Conservation (phyloP, 192 early-diverging fungal species). For the Rhizophagus clarus region DNA sequence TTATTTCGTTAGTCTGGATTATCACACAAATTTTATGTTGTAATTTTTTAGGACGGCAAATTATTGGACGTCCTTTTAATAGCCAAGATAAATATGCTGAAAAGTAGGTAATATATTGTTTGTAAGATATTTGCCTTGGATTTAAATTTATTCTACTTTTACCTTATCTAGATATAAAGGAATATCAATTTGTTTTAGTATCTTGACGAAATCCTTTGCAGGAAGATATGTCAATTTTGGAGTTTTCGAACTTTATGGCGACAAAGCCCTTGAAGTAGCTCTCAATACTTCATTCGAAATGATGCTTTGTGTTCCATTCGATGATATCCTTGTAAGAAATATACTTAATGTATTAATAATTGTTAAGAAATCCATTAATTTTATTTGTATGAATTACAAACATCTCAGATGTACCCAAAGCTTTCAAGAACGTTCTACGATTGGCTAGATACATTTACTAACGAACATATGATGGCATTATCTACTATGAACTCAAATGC, state of each 20-base stretch:
- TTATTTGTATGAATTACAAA: neutral
- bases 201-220: slow-evolving; percentile 65
- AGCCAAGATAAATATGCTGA: slow-evolving; percentile 47
- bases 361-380: neutral
- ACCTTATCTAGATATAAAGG: slow-evolving; percentile 68
- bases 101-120: slow-evolving; percentile 39
- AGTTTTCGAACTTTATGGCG: slow-evolving; percentile 87
- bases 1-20: neutral
- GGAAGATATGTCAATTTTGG: slow-evolving; percentile 91
- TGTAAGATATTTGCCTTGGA: neutral
- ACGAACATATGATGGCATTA: slow-evolving; percentile 65
- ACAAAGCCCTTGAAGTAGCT: slow-evolving; percentile 72
- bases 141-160: neutral
- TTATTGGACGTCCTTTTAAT: slow-evolving; percentile 22
- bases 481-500: slow-evolving; percentile 57
- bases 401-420: slow-evolving; percentile 59
- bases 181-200: slow-evolving; percentile 73
- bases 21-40: neutral
- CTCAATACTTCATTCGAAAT: slow-evolving; percentile 66
- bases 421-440: slow-evolving; percentile 60
- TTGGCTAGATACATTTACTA: slow-evolving; percentile 71
- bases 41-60: slow-evolving; percentile 17
- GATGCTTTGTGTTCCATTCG: slow-evolving; percentile 70
- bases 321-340: slow-evolving; percentile 69
- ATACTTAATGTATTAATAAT: neutral